Percentiles rank a stretch among this genome's conserved stretches.
phyloP scores from a whole-genome alignment of 352 stramenopile genomes.

The Phytophthora tentaculata region DNA sequence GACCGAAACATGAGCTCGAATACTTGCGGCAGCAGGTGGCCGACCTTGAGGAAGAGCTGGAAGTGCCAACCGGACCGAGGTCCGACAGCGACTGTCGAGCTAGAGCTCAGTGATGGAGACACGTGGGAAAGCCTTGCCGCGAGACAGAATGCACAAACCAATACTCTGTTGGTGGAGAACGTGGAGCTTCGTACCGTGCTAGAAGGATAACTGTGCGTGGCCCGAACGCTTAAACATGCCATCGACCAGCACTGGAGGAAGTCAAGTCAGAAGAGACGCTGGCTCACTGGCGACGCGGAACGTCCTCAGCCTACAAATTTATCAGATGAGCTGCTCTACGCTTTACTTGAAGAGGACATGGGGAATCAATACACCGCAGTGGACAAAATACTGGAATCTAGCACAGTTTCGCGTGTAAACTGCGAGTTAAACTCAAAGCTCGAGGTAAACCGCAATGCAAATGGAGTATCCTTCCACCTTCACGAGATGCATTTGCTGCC shows the following conservation, averaged over 20 bases:
- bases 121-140: background rate
- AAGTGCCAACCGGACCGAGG: constrained; percentile 4
- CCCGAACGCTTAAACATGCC: background rate
- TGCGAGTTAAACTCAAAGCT: background rate
- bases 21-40: constrained; percentile 29
- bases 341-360: constrained; percentile 12
- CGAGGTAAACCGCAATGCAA: background rate
- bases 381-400: constrained; percentile 11
- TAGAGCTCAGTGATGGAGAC: background rate
- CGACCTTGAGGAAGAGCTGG: constrained; percentile 28
- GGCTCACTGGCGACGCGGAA: constrained; percentile 2
- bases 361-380: constrained; percentile 7
- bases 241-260: constrained; percentile 23
- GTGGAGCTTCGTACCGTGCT: background rate
- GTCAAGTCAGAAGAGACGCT: constrained; percentile 2
- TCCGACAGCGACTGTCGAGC: background rate
- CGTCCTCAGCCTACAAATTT: constrained; percentile 6
- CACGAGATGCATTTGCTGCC: constrained; percentile 19
- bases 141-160: background rate
- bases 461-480: background rate
- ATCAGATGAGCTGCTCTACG: constrained; percentile 20
- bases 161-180: background rate
- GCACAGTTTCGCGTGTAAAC: background rate
- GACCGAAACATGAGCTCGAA: constrained; percentile 35
- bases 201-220: background rate